A percentile compares a stretch with the other conserved stretches of the same genome.
Evolutionary conservation across 1,284 basidiomycete species (phyloP).

Genomic region (Tylopilus orsonianus): DNA sequence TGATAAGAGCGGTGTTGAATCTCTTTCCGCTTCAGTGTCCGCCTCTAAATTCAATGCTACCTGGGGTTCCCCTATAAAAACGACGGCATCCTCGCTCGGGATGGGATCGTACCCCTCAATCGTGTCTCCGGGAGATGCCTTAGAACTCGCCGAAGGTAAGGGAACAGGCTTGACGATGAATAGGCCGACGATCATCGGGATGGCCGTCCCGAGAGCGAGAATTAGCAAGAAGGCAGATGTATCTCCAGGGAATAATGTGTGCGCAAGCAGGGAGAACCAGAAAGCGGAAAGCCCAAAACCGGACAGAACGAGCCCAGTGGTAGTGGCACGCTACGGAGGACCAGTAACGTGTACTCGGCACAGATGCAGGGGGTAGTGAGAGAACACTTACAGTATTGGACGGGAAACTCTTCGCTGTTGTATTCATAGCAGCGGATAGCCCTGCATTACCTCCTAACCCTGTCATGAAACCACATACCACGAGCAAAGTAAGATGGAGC

Average conservation of each 20-base stretch:
- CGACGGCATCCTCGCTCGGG: constrained; percentile 8
- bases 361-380: not conserved
- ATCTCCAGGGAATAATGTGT: constrained; percentile 66
- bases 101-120: constrained; percentile 16
- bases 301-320: constrained; percentile 73
- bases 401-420: constrained; percentile 66
- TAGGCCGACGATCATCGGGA: constrained; percentile 68
- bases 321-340: constrained; percentile 58
- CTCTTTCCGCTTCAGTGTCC: constrained; percentile 7
- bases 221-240: constrained; percentile 68
- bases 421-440: constrained; percentile 54
- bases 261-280: constrained; percentile 70
- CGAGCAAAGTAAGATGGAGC: constrained; percentile 41
- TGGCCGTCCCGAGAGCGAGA: constrained; percentile 68
- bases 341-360: not conserved
- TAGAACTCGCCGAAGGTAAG: constrained; percentile 31
- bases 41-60: constrained; percentile 31
- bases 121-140: not conserved
- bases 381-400: constrained; percentile 43
- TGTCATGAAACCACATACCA: constrained; percentile 54
- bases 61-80: constrained; percentile 31
- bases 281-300: constrained; percentile 87
- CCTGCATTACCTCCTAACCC: constrained; percentile 65
- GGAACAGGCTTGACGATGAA: constrained; percentile 64
- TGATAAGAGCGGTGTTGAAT: constrained; percentile 21